Percentiles rank a stretch among this genome's conserved stretches.
These are phyloP conservation scores for Cryptosporidium meleagridis DNA, from an alignment of 169 alveolate genomes.

Conservation along the genomic window DNA sequence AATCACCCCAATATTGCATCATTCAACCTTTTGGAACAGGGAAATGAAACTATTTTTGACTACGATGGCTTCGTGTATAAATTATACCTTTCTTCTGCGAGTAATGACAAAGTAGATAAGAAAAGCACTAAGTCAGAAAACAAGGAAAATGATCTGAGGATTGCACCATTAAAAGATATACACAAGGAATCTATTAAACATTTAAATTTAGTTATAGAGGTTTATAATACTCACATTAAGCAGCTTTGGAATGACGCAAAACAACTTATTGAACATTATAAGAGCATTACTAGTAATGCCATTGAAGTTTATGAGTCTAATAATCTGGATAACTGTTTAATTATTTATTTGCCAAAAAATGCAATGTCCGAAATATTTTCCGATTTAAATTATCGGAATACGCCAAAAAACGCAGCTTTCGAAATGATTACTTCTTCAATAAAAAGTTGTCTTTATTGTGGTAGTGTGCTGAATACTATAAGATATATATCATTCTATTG, in stretches of 20 bases:
- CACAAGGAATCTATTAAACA: too few relatives aligned
- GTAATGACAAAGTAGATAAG: neutral
- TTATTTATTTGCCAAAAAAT: constrained; percentile 21
- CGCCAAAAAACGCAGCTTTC: constrained; percentile 9
- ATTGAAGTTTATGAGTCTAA: constrained; percentile 2
- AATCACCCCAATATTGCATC: neutral
- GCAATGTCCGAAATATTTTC: neutral
- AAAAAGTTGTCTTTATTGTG: constrained; percentile 36
- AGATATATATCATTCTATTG: constrained; percentile 48
- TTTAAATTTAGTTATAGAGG: constrained; percentile 24
- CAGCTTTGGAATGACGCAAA: constrained; percentile 71
- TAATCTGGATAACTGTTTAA: neutral
- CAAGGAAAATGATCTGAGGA: neutral
- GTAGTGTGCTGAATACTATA: constrained; percentile 27
- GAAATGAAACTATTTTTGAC: constrained; percentile 34
- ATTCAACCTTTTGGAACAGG: constrained; percentile 10
- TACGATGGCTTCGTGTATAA: constrained; percentile 31
- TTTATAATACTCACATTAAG: neutral
- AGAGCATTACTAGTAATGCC: constrained; percentile 5
- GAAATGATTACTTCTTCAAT: constrained; percentile 51
- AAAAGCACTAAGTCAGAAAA: neutral
- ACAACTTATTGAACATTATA: constrained; percentile 53
- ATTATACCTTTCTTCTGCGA: constrained; percentile 1
- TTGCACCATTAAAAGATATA: neutral
- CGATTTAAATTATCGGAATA: neutral